Conservation (phyloP, 2,329 filamentous ascomycete species). For the Botryosphaeria dothidea region DNA sequence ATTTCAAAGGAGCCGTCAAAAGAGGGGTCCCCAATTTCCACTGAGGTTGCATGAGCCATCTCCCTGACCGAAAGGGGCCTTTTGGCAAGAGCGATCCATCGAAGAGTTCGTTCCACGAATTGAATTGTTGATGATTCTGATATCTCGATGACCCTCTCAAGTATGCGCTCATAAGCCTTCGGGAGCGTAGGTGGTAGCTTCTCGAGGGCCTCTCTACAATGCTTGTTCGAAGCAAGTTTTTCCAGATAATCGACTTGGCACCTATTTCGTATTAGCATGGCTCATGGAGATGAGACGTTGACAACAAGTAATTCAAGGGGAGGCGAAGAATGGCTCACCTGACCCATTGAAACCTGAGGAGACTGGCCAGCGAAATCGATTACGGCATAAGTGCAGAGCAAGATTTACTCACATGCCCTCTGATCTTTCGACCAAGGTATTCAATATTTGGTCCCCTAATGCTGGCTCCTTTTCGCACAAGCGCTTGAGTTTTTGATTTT, state of each 20-base stretch:
- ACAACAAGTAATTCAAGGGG: no score
- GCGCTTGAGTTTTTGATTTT: background rate
- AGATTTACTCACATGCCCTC: constrained; percentile 6
- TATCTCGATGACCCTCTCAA: background rate
- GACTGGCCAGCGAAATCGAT: no score
- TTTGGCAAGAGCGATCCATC: background rate
- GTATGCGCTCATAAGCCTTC: background rate
- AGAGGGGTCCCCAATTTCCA: background rate
- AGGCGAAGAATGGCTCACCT: background rate
- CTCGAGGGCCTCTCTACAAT: background rate
- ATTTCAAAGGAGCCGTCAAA: background rate
- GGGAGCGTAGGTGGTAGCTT: background rate
- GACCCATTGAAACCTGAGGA: constrained; percentile 11
- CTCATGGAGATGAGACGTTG: no score
- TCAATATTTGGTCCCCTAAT: background rate
- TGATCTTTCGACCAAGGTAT: background rate
- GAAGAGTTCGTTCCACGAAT: background rate
- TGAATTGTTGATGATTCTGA: background rate
- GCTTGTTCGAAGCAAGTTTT: background rate
- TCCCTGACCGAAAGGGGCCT: background rate
- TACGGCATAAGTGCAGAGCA: no score
- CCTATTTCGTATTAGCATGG: background rate
- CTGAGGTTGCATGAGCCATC: background rate
- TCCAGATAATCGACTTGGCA: constrained; percentile 1
- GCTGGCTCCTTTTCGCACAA: background rate